Evolutionary conservation across 331 rosid species (phyloP), one percentile per base, ranked within the genome.

Genomic region (Rhamnella rubrinervis): DNA sequence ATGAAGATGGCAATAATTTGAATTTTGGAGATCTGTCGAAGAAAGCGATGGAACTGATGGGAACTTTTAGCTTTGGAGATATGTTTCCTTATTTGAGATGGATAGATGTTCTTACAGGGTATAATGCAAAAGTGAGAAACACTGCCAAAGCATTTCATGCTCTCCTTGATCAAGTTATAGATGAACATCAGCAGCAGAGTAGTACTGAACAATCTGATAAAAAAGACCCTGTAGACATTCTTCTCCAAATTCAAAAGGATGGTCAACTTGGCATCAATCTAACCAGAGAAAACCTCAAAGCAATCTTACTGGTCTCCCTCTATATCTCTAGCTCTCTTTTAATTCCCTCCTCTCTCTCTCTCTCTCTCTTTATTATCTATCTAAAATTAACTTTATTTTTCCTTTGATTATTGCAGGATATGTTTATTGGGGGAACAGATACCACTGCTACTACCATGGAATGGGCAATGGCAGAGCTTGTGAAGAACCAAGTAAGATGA

Each of bases 391-490:
- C 49, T 31, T 16, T n/a, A 23, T 53, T 10, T 26, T 25, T 26
- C 4, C 52, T 51, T 38, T 7, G 7, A 6, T 39, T 17, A 46
- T 56, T 64, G 50, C 56, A 88, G 95, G 89, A 82, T 67, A 61
- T 88, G 85, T 77, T 86, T 60, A 44, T 79, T 0, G 92, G 56
- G 6, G 92, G 82, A 17, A 74, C 47, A 2, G 89, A 80, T 13
- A 76, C 92, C 6, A 19, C 73, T 1, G 9, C 83, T 0, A n/a
- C 80, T 0, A 0, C 63, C 6, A 1, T 81, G 47, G 89, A 82
- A 75, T 88, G 92, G 95, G 23, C 65, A 5, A 20, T 82, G 67
- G 65, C 84, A 19, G 81, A 85, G 73, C 82, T 88, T 0, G 13
- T 65, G 21, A 83, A 47, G 19, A 80, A 80, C 37, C 87, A 46